Conservation (phyloP, 768 basidiomycete genomes). For the Hypholoma sublateritium region DNA sequence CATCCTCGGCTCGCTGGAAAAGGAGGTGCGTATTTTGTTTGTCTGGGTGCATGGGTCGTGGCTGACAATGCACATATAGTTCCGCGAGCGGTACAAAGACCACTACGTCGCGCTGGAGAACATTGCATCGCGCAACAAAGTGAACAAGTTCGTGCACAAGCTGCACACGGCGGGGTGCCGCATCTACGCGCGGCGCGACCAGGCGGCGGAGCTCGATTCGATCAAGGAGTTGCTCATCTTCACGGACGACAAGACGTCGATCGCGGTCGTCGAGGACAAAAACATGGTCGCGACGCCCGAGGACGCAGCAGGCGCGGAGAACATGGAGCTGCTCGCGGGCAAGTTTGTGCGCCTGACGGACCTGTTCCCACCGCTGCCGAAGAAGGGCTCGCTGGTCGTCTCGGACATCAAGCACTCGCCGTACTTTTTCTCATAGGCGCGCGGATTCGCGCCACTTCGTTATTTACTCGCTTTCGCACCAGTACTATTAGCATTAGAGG, state of each 20-base stretch:
- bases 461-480: not conserved
- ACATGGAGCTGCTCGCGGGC: conserved; percentile 32
- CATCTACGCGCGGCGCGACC: conserved; percentile 39
- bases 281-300: conserved; percentile 6
- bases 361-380: conserved; percentile 77
- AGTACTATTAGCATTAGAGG: no score
- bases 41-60: not conserved
- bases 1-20: conserved; percentile 67
- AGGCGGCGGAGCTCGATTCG: conserved; percentile 31
- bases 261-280: conserved; percentile 28
- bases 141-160: conserved; percentile 32
- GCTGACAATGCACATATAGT: conserved; percentile 39
- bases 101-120: conserved; percentile 62
- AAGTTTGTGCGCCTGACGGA: conserved; percentile 77
- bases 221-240: conserved; percentile 36
- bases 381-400: conserved; percentile 87
- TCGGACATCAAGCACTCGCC: conserved; percentile 73
- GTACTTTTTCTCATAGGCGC: conserved; percentile 89
- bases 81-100: conserved; percentile 73
- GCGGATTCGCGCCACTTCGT: not conserved
- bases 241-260: conserved; percentile 33
- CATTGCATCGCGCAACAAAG: conserved; percentile 33
- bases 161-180: conserved; percentile 45
- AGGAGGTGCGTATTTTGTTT: conserved; percentile 56
- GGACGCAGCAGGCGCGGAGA: conserved; percentile 12